Conservation (phyloP, 148 eudicot species). For the Vaccinium myrtillus region DNA sequence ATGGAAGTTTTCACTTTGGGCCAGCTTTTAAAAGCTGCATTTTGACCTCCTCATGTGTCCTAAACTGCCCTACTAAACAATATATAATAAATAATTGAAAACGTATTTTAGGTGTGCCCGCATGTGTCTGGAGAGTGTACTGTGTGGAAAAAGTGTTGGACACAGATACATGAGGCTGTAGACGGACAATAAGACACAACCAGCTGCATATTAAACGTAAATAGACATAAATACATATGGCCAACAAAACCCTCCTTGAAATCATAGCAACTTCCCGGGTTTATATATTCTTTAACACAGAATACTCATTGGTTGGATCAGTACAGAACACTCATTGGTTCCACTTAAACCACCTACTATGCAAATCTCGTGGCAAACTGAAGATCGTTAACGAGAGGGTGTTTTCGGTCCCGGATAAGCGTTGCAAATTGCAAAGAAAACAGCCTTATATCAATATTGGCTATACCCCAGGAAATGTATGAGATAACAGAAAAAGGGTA, state of each 20-base stretch:
- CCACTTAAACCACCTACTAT: not conserved
- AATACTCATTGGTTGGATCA: not conserved
- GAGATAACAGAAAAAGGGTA: not conserved
- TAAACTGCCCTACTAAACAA: not conserved
- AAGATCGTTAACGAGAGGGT: not conserved
- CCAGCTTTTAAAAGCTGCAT: not conserved
- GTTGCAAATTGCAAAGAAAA: not conserved
- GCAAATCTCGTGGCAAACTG: not conserved
- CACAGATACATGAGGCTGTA: not conserved
- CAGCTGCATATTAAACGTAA: not conserved
- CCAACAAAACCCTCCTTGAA: not conserved
- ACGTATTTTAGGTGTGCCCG: not conserved
- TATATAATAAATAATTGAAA: not conserved
- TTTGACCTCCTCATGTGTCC: not conserved
- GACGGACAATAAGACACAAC: not conserved
- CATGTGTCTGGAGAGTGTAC: not conserved
- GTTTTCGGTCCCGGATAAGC: not conserved
- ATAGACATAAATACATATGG: not conserved
- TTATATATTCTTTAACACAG: not conserved
- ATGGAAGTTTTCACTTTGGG: not conserved
- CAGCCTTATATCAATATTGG: not conserved
- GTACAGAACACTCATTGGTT: not conserved
- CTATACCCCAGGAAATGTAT: not conserved
- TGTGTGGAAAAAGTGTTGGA: no score
- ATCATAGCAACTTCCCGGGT: not conserved